A percentile compares a stretch with the other conserved stretches of the same genome.
These are phyloP conservation scores for Hypoxylon rubiginosum DNA, from an alignment of 2,329 filamentous ascomycete species.

Conservation along the genomic window DNA sequence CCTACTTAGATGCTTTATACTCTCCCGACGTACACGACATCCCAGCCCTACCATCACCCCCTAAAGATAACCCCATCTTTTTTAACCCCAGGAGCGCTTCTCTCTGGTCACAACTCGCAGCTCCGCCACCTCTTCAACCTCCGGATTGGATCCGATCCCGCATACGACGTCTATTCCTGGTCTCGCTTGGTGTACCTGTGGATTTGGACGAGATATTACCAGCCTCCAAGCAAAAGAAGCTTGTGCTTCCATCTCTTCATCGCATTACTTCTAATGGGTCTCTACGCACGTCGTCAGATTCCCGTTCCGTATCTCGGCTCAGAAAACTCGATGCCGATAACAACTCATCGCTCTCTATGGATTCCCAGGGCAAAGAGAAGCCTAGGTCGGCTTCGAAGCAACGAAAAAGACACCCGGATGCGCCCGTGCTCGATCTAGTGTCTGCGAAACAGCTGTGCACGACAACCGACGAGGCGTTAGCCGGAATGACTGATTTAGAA, in stretches of 20 bases:
- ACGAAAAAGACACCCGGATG: conserved; percentile 72
- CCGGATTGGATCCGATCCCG: conserved; percentile 98
- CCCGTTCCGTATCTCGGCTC: conserved; percentile 62
- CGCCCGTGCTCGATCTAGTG: conserved; percentile 83
- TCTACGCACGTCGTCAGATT: conserved; percentile 68
- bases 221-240: conserved; percentile 97
- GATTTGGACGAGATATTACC: conserved; percentile 98
- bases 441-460: conserved; percentile 82
- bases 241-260: conserved; percentile 83
- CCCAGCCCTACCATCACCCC: conserved; percentile 63
- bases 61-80: conserved; percentile 75
- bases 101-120: conserved; percentile 95
- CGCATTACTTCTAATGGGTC: conserved; percentile 63
- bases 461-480: conserved; percentile 86
- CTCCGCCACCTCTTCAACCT: conserved; percentile 92
- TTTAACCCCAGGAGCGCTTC: conserved; percentile 89
- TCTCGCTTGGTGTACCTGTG: conserved; percentile 94
- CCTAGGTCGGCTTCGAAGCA: conserved; percentile 55
- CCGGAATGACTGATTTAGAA: conserved; percentile 83
- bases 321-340: conserved; percentile 63
- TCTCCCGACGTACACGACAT: conserved; percentile 68
- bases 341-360: conserved; percentile 69
- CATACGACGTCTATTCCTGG: conserved; percentile 93
- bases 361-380: conserved; percentile 68
- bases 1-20: conserved; percentile 77